Evolutionary conservation across 2,329 filamentous ascomycete genomes (phyloP).

Genomic region (Talaromyces sp.): DNA sequence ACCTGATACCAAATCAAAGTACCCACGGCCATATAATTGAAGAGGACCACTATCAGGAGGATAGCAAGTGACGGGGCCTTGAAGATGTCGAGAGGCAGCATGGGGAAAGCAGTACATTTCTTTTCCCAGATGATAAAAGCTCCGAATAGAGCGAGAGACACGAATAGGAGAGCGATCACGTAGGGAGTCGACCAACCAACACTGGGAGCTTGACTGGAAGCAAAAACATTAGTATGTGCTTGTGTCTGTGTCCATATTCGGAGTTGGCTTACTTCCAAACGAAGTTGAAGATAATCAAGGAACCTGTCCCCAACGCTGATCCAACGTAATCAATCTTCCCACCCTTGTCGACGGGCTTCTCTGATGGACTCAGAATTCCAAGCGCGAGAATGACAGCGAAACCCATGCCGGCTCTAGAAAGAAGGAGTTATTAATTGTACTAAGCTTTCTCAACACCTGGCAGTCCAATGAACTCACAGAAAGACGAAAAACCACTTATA

Average conservation of each 20-base stretch:
- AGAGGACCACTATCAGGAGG: conserved; percentile 45
- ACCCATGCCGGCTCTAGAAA: conserved; percentile 27
- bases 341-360: conserved; percentile 35
- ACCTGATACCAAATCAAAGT: conserved; percentile 52
- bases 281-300: conserved; percentile 52
- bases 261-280: conserved; percentile 48
- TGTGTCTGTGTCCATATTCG: neutral
- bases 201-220: conserved; percentile 43
- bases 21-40: conserved; percentile 51
- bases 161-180: conserved; percentile 41
- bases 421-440: neutral
- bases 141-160: conserved; percentile 37
- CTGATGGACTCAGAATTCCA: conserved; percentile 30
- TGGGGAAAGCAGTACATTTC: conserved; percentile 40
- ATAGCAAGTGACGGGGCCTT: conserved; percentile 46
- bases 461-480: conserved; percentile 31
- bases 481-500: conserved; percentile 48
- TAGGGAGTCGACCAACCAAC: conserved; percentile 49
- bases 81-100: conserved; percentile 50
- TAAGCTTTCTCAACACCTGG: neutral
- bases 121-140: conserved; percentile 45
- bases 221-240: neutral
- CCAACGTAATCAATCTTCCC: conserved; percentile 46
- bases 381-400: conserved; percentile 27
- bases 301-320: conserved; percentile 38